Evolutionary conservation across 331 rosid genomes (phyloP), one percentile per base, ranked within the genome.

Genomic region (Phaseolus coccineus): DNA sequence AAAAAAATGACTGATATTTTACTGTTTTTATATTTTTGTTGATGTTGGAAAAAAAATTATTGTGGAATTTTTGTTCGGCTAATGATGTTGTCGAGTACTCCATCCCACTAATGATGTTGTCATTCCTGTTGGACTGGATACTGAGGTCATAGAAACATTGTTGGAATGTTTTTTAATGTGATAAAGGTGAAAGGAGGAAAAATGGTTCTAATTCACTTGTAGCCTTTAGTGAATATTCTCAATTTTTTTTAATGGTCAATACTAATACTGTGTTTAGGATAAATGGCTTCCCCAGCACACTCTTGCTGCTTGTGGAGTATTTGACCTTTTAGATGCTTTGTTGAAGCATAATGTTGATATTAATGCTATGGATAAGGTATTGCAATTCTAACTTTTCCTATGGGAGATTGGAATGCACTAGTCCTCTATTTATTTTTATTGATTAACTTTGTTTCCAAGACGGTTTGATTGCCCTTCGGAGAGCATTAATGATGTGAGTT

Each of bases 261-360:
- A 19, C 53, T 63, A n/a, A 24, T 52, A 71, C 47, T 52, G 4
- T 87, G 85, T 89, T 79, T 89, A 95, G 99, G 92, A 63, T 3
- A 87, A 89, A 77, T 95, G 99, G 98, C 84, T 89, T 53, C 99
- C 98, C 47, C 87, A 93, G 73, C 98, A 95, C 73, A 85, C 96
- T 40, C 88, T 93, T 53, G 98, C 91, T 74, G 94, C 98, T 47
- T 88, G 91, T 4, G 94, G 97, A 80, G 99, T 90, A 57, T 87
- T 90, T 86, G 87, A 87, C 79, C 93, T 91, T 67, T 35, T 93
- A 75, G 90, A 91, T 62, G 84, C 90, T 77, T 73, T 93, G 83
- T 72, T 91, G 87, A 91, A 90, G 87, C 94, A 91, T 77, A 85
- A 86, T 79, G 90, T 88, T 76, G 94, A 90, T 82, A 86, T 95